These are phyloP conservation scores for Singerocomus inundabilis DNA, from an alignment of 1,284 basidiomycete genomes.

Conservation along the genomic window DNA sequence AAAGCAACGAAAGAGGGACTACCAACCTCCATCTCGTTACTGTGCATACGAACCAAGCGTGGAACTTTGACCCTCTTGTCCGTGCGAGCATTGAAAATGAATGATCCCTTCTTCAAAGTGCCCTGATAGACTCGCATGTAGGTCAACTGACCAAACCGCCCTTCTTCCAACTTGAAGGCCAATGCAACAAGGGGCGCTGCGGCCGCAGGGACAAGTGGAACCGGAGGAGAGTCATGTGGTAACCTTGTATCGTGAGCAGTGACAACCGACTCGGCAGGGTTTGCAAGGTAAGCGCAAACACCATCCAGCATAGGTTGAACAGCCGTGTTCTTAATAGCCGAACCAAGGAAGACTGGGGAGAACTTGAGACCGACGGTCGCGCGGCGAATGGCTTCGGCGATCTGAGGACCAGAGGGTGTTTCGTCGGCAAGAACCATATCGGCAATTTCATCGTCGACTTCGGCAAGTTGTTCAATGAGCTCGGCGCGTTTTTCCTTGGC, in stretches of 20 bases:
- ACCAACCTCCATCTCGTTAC: constrained; percentile 94
- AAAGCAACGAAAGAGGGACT: background rate
- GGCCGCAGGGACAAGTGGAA: constrained; percentile 77
- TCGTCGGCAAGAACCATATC: constrained; percentile 91
- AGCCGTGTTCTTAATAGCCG: constrained; percentile 97
- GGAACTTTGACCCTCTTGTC: constrained; percentile 99
- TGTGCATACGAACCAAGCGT: constrained; percentile 95
- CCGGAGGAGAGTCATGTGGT: constrained; percentile 63
- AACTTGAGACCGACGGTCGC: constrained; percentile 89
- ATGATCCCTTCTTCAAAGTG: constrained; percentile 78
- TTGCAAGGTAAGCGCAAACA: constrained; percentile 93
- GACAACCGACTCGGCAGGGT: constrained; percentile 79
- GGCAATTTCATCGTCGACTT: constrained; percentile 93
- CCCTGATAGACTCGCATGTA: constrained; percentile 99
- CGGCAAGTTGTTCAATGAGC: constrained; percentile 93
- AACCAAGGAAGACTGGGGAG: constrained; percentile 96
- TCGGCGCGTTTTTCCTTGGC: constrained; percentile 85
- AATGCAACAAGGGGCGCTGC: constrained; percentile 90
- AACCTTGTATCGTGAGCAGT: constrained; percentile 83
- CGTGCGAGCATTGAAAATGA: constrained; percentile 92
- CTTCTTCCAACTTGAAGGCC: constrained; percentile 99
- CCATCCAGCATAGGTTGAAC: constrained; percentile 96
- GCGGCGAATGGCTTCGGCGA: constrained; percentile 85
- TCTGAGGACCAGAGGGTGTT: constrained; percentile 68
- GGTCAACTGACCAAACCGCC: constrained; percentile 95